These are phyloP conservation scores for Lepraria neglecta DNA, from an alignment of 495 filamentous ascomycete species.

Conservation along the genomic window DNA sequence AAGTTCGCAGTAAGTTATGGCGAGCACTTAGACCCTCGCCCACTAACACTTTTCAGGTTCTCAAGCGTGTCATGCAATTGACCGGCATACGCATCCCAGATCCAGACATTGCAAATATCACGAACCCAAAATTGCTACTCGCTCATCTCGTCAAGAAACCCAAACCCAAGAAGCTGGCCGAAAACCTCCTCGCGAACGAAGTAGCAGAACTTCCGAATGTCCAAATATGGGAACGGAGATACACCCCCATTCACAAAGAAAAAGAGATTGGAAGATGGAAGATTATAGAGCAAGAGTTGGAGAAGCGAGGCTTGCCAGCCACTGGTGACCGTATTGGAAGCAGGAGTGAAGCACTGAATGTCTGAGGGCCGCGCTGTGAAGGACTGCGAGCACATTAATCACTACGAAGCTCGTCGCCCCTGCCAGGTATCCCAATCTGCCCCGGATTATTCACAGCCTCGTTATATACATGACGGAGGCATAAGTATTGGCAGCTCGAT, in stretches of 20 bases:
- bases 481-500: neutral
- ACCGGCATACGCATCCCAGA: conserved; percentile 70
- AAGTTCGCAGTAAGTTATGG: conserved; percentile 66
- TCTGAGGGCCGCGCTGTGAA: neutral
- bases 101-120: conserved; percentile 47
- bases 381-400: too few relatives aligned
- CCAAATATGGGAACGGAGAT: conserved; percentile 50
- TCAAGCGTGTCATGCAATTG: conserved; percentile 72
- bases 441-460: neutral
- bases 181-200: conserved; percentile 34
- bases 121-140: conserved; percentile 52
- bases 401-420: too few relatives aligned
- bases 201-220: conserved; percentile 58
- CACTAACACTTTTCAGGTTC: conserved; percentile 44
- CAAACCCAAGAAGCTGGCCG: conserved; percentile 51
- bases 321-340: neutral
- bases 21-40: neutral
- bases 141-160: conserved; percentile 47
- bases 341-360: neutral
- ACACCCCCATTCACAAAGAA: conserved; percentile 64
- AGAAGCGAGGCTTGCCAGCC: conserved; percentile 47
- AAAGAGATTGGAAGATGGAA: conserved; percentile 76
- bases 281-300: conserved; percentile 67
- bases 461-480: neutral
- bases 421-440: neutral